These are phyloP conservation scores for Mycena alexandri DNA, from an alignment of 768 basidiomycete species.

Conservation along the genomic window DNA sequence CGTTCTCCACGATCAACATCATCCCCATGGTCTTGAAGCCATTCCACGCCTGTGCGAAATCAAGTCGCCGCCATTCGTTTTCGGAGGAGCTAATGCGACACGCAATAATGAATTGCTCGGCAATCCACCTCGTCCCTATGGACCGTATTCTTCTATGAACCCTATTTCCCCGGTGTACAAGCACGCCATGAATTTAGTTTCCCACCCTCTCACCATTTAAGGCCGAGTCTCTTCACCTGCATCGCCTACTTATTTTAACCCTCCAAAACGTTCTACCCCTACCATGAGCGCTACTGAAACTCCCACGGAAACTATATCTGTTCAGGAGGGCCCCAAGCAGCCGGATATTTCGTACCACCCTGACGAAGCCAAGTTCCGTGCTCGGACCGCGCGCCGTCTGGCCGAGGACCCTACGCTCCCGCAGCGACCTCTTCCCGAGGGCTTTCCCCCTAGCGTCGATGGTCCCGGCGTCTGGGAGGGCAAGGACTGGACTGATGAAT, in stretches of 20 bases:
- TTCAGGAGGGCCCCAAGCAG: slow-evolving; percentile 50
- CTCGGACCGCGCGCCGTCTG: slow-evolving; percentile 53
- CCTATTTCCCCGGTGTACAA: slow-evolving; percentile 1
- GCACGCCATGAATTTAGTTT: background rate
- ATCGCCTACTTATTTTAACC: background rate
- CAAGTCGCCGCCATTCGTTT: background rate
- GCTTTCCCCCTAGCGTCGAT: slow-evolving; percentile 51
- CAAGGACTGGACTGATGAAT: slow-evolving; percentile 55
- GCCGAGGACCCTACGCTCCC: slow-evolving; percentile 53
- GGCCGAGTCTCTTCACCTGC: background rate
- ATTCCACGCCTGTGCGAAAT: slow-evolving; percentile 35
- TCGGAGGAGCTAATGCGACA: background rate
- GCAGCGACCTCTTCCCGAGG: slow-evolving; percentile 50
- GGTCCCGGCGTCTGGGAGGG: slow-evolving; percentile 63
- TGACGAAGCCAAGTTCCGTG: slow-evolving; percentile 52
- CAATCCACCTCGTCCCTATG: slow-evolving; percentile 16
- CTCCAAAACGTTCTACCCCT: background rate
- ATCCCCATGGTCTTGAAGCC: background rate
- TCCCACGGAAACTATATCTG: slow-evolving; percentile 28
- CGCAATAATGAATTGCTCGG: slow-evolving; percentile 7
- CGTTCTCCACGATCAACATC: background rate
- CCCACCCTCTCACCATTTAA: slow-evolving; percentile 18
- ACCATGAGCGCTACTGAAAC: slow-evolving; percentile 34
- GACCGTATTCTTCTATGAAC: background rate
- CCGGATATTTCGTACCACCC: slow-evolving; percentile 61